Base-by-base conservation (phyloP, 805 yeast species). In the Pichia scutulata region DNA sequence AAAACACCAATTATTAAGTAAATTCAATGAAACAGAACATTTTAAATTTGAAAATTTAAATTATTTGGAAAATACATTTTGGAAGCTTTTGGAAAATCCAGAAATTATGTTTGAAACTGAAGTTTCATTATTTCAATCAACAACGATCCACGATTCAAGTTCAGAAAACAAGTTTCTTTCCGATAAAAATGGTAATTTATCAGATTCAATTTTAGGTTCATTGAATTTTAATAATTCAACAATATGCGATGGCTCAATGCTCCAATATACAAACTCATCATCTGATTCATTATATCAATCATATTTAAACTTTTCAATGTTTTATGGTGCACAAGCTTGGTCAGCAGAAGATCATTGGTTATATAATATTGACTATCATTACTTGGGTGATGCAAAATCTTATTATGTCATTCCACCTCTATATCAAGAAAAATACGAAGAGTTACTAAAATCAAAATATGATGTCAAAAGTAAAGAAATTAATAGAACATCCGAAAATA, bases 321-420 rank as follows among this genome's bases (percentile, higher is more conserved):
- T 79, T 2, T 77, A 74, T 54, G 73, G 83, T 46, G 65, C 77
- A 2, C 74, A 75, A 47, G 71, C 77, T 42, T 84, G 88, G 88
- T 62, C 65, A 21, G 63, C 73, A 48, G 86, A 79, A 55, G 89
- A 84, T 55, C 84, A 79, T 53, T 78, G 76, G 61, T 62, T 83
- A 2, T 79, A 80, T 42, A 59, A 69, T 12, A 66, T 74, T 26
- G 80, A 78, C 58, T 82, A 73, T 53, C 77, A 74, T 43, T 80
- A 79, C 54, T 55, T 70, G 45, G 90, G 89, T 2, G 76, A 76
- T 7, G 58, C 70, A 14, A 77, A 75, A 58, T 58, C 76, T 19
- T 81, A 88, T 86, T 82, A 79, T 53, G 73, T 81, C 49, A 71
- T 84, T n/a, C 76, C 84, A 0, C 83, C 82, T 16, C 68, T 70